Base-by-base conservation (phyloP, 2,329 filamentous ascomycete species). In the Pestalotiopsis sp. region DNA sequence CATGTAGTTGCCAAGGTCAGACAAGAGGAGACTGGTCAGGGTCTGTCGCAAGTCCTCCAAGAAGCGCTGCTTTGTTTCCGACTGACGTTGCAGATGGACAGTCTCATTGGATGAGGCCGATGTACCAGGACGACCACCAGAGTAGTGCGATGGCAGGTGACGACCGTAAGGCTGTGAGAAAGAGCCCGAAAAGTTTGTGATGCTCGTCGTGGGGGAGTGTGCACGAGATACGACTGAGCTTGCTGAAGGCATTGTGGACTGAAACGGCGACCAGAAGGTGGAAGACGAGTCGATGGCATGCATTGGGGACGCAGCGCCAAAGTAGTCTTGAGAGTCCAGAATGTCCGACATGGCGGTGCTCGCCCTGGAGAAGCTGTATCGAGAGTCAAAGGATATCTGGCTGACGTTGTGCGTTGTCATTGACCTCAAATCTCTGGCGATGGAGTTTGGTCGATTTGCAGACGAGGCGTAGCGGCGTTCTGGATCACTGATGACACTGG, bases 251-350 rank as follows among this genome's bases (percentile, higher is more conserved):
- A 91, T 87, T 0, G 88, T 85, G 0, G 90, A 90, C 69, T 93
- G 91, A 73, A 95, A 94, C 0, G 93, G 93, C 2, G 95, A 97
- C 94, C 94, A 98, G 77, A 95, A 97, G 0, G 94, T 96, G 17
- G 90, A 90, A 27, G 88, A 87, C 0, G 93, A 92, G 74, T 96
- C 93, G 69, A 92, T 91, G 0, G 92, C 90, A 58, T 92, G 83
- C 0, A 92, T 86, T 0, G 92, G 91, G 20, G 91, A 93, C 2
- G 87, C 85, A 74, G 87, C 80, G 69, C 93, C 86, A 80, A 97
- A 88, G 80, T 92, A 89, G 77, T 94, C 89, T 72, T 90, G 89
- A 9, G 89, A 88, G 75, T 94, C 91, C 31, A 91, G 84, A 6
- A 91, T 86, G 72, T 94, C 92, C 2, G 89, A 87, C 56, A 89